phyloP scores from a whole-genome alignment of 768 basidiomycete genomes.

The Calocybe indica region DNA sequence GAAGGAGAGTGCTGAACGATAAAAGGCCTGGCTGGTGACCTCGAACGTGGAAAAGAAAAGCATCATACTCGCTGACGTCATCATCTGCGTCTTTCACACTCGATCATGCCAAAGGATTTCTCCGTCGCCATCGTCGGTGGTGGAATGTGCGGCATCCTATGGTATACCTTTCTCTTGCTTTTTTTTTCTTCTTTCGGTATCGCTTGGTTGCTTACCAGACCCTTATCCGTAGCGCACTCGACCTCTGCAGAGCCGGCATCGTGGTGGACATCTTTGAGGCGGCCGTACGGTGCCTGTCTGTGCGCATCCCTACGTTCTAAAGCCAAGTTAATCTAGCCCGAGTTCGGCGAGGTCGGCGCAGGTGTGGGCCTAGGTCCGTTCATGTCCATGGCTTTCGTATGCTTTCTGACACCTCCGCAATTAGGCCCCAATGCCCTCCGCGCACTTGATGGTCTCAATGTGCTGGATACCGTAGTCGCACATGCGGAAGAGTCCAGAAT shows the following conservation, averaged over 20 bases:
- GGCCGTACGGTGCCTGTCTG: slow-evolving; percentile 25
- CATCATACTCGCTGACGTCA: slow-evolving; percentile 17
- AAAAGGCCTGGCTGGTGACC: slow-evolving; percentile 72
- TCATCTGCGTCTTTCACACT: too few relatives aligned
- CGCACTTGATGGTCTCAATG: slow-evolving; percentile 36
- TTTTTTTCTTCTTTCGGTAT: neutral
- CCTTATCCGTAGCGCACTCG: slow-evolving; percentile 28
- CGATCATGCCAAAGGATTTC: slow-evolving; percentile 27
- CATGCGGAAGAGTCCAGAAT: slow-evolving; percentile 27
- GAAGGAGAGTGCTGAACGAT: slow-evolving; percentile 59
- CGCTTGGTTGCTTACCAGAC: too few relatives aligned
- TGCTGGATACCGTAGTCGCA: slow-evolving; percentile 35
- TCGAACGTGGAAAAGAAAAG: slow-evolving; percentile 77
- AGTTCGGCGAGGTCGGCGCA: slow-evolving; percentile 50
- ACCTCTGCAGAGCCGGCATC: slow-evolving; percentile 34
- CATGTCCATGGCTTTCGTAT: slow-evolving; percentile 1
- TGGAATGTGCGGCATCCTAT: slow-evolving; percentile 47
- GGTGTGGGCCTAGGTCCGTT: slow-evolving; percentile 42
- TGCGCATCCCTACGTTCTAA: slow-evolving; percentile 1
- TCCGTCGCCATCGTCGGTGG: slow-evolving; percentile 50
- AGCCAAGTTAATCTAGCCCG: slow-evolving; percentile 22
- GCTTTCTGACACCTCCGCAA: neutral
- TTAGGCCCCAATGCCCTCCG: slow-evolving; percentile 46
- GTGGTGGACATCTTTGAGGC: slow-evolving; percentile 47
- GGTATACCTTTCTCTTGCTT: slow-evolving; percentile 15